Percentiles rank a stretch among this genome's conserved stretches.
phyloP scores from a whole-genome alignment of 23 red algal genomes.

The Agarophyton chilense region DNA sequence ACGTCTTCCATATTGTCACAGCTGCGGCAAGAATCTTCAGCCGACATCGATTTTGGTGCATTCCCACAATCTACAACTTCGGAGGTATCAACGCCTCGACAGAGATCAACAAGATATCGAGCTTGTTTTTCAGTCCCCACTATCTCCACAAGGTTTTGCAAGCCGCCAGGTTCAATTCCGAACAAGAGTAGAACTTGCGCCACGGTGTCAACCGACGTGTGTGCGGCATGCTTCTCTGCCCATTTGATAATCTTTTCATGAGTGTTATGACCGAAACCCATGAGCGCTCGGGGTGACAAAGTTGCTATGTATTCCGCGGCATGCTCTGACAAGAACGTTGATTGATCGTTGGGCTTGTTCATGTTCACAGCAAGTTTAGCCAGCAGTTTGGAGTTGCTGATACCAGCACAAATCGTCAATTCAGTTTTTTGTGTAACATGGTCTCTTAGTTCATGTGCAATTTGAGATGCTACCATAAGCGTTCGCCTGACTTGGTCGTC shows the following conservation, averaged over 20 bases:
- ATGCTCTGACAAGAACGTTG: constrained; percentile 41
- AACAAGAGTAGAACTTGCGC: constrained; percentile 43
- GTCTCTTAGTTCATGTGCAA: constrained; percentile 22
- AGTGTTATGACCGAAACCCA: constrained; percentile 44
- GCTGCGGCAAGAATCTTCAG: constrained; percentile 40
- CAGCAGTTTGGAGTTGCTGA: constrained; percentile 37
- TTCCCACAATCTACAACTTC: constrained; percentile 41
- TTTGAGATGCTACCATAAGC: constrained; percentile 59
- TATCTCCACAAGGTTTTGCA: constrained; percentile 1
- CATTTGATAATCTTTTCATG: constrained; percentile 25
- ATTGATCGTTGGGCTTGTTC: constrained; percentile 68
- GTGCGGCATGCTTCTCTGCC: not conserved
- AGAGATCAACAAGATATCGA: constrained; percentile 32
- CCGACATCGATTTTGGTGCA: constrained; percentile 54
- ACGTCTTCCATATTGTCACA: constrained; percentile 46
- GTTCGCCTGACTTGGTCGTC: constrained; percentile 25
- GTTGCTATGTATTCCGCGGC: constrained; percentile 29
- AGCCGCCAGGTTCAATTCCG: not conserved
- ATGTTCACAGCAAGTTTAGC: constrained; percentile 59
- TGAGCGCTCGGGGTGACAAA: constrained; percentile 22
- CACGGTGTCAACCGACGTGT: constrained; percentile 7
- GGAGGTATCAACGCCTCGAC: constrained; percentile 33
- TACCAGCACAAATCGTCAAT: constrained; percentile 51
- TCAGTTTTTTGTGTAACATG: constrained; percentile 19
- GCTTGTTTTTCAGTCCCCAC: constrained; percentile 16